Conservation (phyloP, 176 grass and related monocot genomes). For the Rhynchospora breviuscula region DNA sequence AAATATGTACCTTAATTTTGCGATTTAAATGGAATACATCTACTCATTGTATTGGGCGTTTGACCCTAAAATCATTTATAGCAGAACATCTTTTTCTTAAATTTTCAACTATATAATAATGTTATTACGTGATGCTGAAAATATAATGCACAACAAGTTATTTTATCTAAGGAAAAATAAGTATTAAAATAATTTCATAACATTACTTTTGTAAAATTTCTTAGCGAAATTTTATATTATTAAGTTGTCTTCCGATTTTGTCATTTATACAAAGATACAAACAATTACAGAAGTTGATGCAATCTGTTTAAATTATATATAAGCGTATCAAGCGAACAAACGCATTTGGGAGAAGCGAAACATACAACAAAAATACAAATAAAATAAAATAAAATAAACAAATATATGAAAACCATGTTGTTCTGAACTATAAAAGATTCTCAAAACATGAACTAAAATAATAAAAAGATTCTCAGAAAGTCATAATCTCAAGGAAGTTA, state of each 20-base stretch:
- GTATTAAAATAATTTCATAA: not conserved
- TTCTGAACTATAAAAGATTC: conserved; percentile 13
- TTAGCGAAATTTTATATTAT: too few relatives aligned
- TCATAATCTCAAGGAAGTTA: not conserved
- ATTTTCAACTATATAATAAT: too few relatives aligned
- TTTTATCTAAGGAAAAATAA: too few relatives aligned
- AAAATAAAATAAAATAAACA: not conserved
- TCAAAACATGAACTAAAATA: conserved; percentile 8
- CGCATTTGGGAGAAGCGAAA: not conserved
- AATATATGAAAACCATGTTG: not conserved
- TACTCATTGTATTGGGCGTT: too few relatives aligned
- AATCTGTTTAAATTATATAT: not conserved
- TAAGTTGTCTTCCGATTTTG: not conserved
- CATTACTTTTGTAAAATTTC: too few relatives aligned
- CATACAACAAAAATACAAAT: not conserved
- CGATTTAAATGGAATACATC: too few relatives aligned
- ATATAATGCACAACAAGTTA: too few relatives aligned
- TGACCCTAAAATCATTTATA: too few relatives aligned
- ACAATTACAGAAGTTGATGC: not conserved
- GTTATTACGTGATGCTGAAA: too few relatives aligned
- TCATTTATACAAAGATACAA: not conserved
- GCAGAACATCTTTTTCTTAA: too few relatives aligned
- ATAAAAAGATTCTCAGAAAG: not conserved
- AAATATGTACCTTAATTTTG: too few relatives aligned
- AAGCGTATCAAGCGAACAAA: not conserved